Base-by-base conservation (phyloP, 345 rosid genomes). In the Populus davidiana region DNA sequence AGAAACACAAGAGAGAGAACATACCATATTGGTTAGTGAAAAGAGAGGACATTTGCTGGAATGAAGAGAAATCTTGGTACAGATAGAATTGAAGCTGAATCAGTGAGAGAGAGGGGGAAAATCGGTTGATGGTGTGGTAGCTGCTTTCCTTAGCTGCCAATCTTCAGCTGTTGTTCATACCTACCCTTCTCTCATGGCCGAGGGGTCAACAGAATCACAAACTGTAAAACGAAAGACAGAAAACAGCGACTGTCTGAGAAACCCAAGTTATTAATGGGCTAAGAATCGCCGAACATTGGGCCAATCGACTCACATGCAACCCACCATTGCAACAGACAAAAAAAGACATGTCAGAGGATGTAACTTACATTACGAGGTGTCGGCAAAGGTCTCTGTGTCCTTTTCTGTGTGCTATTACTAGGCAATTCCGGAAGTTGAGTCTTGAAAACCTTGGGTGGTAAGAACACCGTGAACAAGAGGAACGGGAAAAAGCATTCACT, bases 131-230 rank as follows among this genome's bases (percentile, higher is more conserved):
- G 39, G 10, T 17, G 3, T 38, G 16, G 33, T n/a, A 41, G 44
- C 41, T 68, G 29, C 63, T n/a, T n/a, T 21, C 23, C 63, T 54
- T 23, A 54, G 17, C 70, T 71, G 64, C 81, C 78, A 68, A 52
- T 81, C 67, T 33, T 80, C 78, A 79, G 69, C 81, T 74, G 76
- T 67, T 67, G 50, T 78, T 85, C 82, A 36, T 44, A 78, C 85
- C 85, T 75, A 85, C 78, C 59, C 41, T 78, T 75, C 77, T 47
- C 52, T 38, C 20, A 1, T 21, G 61, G 27, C 63, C 63, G 3
- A n/a, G 6, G 13, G 50, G 38, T 21, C 69, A 62, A 50, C 21
- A 6, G 29, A 67, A 62, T 43, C 23, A 17, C n/a, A 31, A 14
- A n/a, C 31, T 31, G 43, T 29, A 2, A 9, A 54, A 25, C 3